Base-by-base conservation (phyloP, 2,329 filamentous ascomycete species). In the Paraphaeosphaeria minitans region DNA sequence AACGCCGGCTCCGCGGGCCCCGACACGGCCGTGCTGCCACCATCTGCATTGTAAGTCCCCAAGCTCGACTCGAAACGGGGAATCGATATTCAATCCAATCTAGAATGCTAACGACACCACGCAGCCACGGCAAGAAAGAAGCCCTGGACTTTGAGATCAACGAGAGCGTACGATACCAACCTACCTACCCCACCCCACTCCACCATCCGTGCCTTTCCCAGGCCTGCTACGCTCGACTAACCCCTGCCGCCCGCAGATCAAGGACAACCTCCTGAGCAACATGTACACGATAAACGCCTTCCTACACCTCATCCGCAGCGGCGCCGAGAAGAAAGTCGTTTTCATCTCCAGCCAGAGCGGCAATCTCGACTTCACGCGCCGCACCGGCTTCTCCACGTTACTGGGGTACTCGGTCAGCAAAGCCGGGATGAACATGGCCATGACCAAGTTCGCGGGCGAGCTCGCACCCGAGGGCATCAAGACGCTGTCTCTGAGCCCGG, bases 271-370 rank as follows among this genome's bases (percentile, higher is more conserved):
- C 4, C 42, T 85, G 10, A 83, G 79, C 51, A 79, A 82, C 51
- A 73, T 86, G 57, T 78, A 85, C 61, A 74, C 83, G 0, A 80
- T 85, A 68, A 83, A 83, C 63, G 63, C 79, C 1, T 85, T 84
- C 66, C 53, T 83, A 2, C 82, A 85, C 0, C 77, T 87, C 0
- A 72, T 88, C 31, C 73, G 75, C 1, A 80, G 82, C 45, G 80
- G 84, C 6, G 61, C 68, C 1, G 67, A 63, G n/a, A 87, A 86
- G 68, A 87, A 87, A 67, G 74, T 85, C n/a, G 77, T 83, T 21
- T 68, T 78, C 29, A 78, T 87, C 8, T 79, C 80, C 6, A 79
- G 69, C 0, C 83, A 81, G 21, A 59, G 79, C n/a, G 58, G 53
- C 43, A 29, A 54, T 24, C n/a, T 75, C 0, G 78, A 83, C 1